phyloP scores from a whole-genome alignment of 768 basidiomycete species.

The Rossbeevera mucosa region DNA sequence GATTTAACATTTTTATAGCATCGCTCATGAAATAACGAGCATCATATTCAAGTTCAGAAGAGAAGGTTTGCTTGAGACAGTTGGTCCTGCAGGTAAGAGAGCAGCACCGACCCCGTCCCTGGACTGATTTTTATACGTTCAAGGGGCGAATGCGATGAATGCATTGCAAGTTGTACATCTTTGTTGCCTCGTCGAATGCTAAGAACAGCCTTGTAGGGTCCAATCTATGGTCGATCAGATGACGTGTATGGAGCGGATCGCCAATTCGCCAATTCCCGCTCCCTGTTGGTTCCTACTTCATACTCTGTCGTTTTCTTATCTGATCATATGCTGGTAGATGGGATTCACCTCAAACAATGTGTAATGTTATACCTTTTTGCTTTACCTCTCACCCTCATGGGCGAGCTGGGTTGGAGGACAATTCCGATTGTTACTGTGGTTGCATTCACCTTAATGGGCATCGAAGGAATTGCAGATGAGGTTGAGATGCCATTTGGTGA shows the following conservation, averaged over 20 bases:
- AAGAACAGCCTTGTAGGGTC: constrained; percentile 43
- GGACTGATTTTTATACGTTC: neutral
- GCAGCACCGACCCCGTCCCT: neutral
- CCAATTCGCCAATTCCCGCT: constrained; percentile 79
- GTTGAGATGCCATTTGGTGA: constrained; percentile 93
- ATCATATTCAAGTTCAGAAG: constrained; percentile 69
- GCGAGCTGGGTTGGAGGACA: constrained; percentile 78
- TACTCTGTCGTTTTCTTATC: constrained; percentile 1
- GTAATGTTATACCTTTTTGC: constrained; percentile 91
- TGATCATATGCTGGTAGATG: constrained; percentile 44
- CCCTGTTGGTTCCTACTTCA: constrained; percentile 47
- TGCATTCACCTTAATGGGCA: constrained; percentile 89
- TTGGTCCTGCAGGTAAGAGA: constrained; percentile 78
- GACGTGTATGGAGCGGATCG: constrained; percentile 84
- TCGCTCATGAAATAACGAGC: constrained; percentile 76
- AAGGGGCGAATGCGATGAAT: constrained; percentile 76
- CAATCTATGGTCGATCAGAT: constrained; percentile 84
- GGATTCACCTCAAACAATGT: constrained; percentile 92
- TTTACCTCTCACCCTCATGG: constrained; percentile 81
- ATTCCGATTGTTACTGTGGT: constrained; percentile 84
- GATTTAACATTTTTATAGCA: constrained; percentile 36
- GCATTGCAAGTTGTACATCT: constrained; percentile 43
- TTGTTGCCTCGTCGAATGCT: neutral
- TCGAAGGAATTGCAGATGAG: constrained; percentile 93
- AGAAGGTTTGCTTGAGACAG: constrained; percentile 79